These are phyloP conservation scores for Cryptococcus sp. DNA, from an alignment of 1,284 basidiomycete species.

Conservation along the genomic window DNA sequence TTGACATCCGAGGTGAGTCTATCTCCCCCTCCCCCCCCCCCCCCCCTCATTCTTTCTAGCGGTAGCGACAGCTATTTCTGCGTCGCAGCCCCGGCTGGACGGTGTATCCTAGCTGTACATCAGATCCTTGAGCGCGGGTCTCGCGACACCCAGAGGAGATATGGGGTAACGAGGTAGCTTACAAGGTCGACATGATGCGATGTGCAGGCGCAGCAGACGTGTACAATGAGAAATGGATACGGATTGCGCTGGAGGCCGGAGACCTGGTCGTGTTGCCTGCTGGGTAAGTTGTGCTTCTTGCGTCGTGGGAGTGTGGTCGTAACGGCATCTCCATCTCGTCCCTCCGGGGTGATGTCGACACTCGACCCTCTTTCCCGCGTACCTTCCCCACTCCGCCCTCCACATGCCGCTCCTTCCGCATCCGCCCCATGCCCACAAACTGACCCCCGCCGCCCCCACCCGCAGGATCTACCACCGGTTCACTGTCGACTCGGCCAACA, in stretches of 20 bases:
- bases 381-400: background rate
- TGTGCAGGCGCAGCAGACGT: conserved; percentile 12
- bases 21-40: background rate
- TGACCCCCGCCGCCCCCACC: no score
- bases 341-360: background rate
- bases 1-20: conserved; percentile 69
- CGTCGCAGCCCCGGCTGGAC: background rate
- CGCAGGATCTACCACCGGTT: conserved; percentile 74
- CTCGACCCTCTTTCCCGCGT: background rate
- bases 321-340: background rate
- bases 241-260: conserved; percentile 63
- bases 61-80: background rate
- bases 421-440: background rate
- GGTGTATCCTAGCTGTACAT: background rate
- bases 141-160: background rate
- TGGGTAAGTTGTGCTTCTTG: conserved; percentile 49
- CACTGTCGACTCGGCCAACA: conserved; percentile 67
- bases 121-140: background rate
- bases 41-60: background rate
- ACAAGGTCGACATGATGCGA: no score
- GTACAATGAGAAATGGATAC: conserved; percentile 65
- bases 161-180: background rate
- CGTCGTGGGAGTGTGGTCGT: background rate
- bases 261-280: conserved; percentile 71
- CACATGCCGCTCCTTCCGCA: background rate